A percentile compares a stretch with the other conserved stretches of the same genome.
These are phyloP conservation scores for Tephrocybe sp. DNA, from an alignment of 768 basidiomycete genomes.

Conservation along the genomic window DNA sequence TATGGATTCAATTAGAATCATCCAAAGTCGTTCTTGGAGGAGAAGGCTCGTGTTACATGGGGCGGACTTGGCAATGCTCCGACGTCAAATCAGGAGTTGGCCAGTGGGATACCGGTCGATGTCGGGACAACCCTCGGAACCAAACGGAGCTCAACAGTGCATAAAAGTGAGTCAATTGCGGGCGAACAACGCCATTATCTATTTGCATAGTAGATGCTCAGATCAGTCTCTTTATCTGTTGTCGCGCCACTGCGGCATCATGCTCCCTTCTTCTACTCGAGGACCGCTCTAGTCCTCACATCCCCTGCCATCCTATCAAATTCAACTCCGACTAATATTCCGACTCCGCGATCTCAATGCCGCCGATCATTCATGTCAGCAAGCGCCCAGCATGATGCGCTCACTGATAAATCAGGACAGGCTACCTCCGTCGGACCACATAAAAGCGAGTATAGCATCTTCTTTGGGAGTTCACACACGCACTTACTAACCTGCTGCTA, in stretches of 20 bases:
- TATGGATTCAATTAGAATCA: neutral
- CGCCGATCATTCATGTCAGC: constrained; percentile 17
- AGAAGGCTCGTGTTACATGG: no score
- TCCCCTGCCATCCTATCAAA: neutral
- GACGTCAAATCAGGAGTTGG: neutral
- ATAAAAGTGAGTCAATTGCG: constrained; percentile 13
- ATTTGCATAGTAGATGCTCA: constrained; percentile 9
- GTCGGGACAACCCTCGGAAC: constrained; percentile 15
- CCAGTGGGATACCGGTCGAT: constrained; percentile 8
- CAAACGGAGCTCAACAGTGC: constrained; percentile 10
- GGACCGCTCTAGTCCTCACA: constrained; percentile 4
- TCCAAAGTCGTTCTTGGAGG: neutral
- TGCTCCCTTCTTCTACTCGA: constrained; percentile 6
- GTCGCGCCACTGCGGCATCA: constrained; percentile 12
- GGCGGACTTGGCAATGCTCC: no score
- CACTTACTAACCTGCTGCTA: neutral
- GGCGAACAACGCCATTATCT: neutral
- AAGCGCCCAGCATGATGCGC: constrained; percentile 8
- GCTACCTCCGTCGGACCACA: constrained; percentile 18
- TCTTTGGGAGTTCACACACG: neutral
- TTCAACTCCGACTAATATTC: neutral
- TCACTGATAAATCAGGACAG: constrained; percentile 18
- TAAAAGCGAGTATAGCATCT: constrained; percentile 14
- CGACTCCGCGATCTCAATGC: neutral
- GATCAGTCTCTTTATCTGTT: constrained; percentile 8